These are phyloP conservation scores for Funneliformis caledonium DNA, from an alignment of 371 early-diverging fungal species.

Conservation along the genomic window DNA sequence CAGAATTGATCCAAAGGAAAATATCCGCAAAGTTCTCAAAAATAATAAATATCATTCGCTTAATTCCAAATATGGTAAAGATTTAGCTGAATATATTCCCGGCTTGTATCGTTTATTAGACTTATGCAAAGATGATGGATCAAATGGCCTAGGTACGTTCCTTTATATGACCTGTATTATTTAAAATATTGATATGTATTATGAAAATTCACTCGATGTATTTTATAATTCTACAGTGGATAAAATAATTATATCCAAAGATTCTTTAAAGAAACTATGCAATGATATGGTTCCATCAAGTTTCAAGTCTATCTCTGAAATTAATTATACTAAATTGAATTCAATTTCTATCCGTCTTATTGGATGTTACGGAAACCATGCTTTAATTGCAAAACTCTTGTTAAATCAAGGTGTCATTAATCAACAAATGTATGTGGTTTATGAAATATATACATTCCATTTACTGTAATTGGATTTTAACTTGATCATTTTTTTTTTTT, in stretches of 20 bases:
- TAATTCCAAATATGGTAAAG: background rate
- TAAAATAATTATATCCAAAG: slow-evolving; percentile 30
- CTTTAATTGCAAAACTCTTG: slow-evolving; percentile 31
- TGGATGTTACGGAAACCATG: slow-evolving; percentile 31
- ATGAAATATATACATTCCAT: background rate
- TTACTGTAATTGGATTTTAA: background rate
- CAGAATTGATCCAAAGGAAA: background rate
- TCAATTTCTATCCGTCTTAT: background rate
- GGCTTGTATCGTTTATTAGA: slow-evolving; percentile 27
- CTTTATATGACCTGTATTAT: background rate
- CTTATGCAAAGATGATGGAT: slow-evolving; percentile 29
- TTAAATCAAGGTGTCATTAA: slow-evolving; percentile 15
- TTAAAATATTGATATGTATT: background rate
- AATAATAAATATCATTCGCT: background rate
- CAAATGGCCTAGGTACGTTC: slow-evolving; percentile 30
- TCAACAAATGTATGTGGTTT: background rate
- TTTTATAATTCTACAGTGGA: slow-evolving; percentile 23
- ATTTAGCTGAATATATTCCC: slow-evolving; percentile 12
- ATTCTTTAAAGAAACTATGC: slow-evolving; percentile 17
- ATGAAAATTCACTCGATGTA: background rate
- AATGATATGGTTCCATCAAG: slow-evolving; percentile 23
- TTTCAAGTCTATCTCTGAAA: slow-evolving; percentile 29
- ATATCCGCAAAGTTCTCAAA: background rate
- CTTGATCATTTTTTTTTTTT: background rate
- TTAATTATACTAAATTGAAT: slow-evolving; percentile 13